Conservation (phyloP, 257 asterid species). For the Knoxia roxburghii region DNA sequence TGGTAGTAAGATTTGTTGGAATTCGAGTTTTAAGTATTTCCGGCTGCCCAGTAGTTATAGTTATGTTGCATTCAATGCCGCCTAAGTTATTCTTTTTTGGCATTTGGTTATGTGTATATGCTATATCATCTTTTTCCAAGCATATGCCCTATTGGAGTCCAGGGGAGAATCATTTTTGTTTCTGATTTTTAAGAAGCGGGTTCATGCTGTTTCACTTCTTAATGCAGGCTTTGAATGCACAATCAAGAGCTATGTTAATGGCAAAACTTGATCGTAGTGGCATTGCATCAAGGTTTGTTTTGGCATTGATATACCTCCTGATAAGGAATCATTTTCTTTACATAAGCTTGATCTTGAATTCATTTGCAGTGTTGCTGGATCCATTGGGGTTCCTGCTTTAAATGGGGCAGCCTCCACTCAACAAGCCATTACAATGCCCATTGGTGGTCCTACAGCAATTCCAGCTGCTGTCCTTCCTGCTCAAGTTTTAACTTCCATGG, state of each 20-base stretch:
- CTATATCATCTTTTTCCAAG: background rate
- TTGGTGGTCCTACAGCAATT: conserved; percentile 47
- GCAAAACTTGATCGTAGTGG: conserved; percentile 95
- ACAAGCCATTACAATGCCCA: conserved; percentile 57
- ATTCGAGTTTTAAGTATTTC: background rate
- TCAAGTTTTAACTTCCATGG: conserved; percentile 49
- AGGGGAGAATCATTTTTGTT: background rate
- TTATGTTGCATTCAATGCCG: background rate
- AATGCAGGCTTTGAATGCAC: conserved; percentile 87
- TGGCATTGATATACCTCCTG: background rate
- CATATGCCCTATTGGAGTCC: background rate
- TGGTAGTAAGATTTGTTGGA: background rate
- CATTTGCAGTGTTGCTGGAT: conserved; percentile 50
- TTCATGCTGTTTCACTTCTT: background rate
- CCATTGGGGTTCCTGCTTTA: conserved; percentile 59
- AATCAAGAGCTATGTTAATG: conserved; percentile 96
- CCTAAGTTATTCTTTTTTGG: background rate
- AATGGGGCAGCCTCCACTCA: conserved; percentile 69
- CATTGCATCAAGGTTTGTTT: conserved; percentile 64
- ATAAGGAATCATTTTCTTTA: background rate
- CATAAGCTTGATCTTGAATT: conserved; percentile 12
- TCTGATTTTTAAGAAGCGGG: background rate
- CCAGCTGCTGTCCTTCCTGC: conserved; percentile 46
- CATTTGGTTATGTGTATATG: background rate
- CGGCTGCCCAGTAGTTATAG: background rate